Conservation (phyloP, 202 grass and related monocot species). For the Carex sylvatica region DNA sequence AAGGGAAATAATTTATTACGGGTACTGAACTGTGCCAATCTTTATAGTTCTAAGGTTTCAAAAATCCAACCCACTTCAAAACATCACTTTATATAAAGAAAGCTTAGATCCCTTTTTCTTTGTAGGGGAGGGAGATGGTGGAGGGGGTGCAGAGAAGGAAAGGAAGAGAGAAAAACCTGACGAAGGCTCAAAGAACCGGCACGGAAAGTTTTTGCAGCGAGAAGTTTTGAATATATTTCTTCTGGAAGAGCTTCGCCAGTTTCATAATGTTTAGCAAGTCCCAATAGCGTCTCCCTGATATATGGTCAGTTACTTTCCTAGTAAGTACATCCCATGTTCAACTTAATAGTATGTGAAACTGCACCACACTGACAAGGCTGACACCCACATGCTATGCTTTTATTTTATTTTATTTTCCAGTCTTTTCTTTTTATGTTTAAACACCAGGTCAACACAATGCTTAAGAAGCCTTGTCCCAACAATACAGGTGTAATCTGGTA, state of each 20-base stretch:
- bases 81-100: background rate
- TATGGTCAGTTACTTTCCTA: conserved; percentile 6
- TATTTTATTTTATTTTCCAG: background rate
- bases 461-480: background rate
- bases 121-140: background rate
- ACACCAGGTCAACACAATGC: background rate
- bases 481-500: background rate
- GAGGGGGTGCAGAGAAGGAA: background rate
- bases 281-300: conserved; percentile 88
- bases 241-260: conserved; percentile 82
- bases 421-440: background rate
- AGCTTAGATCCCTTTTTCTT: background rate
- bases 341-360: background rate
- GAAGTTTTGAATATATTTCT: conserved; percentile 88
- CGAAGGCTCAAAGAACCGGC: conserved; percentile 86
- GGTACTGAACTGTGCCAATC: background rate
- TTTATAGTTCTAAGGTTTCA: background rate
- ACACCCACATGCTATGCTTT: background rate
- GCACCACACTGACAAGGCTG: background rate
- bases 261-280: conserved; percentile 96
- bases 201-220: conserved; percentile 96
- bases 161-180: conserved; percentile 43
- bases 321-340: background rate
- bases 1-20: background rate
- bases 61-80: background rate